These are phyloP conservation scores for Mollisiaceae sp. DNA, from an alignment of 2,329 filamentous ascomycete species.

Conservation along the genomic window DNA sequence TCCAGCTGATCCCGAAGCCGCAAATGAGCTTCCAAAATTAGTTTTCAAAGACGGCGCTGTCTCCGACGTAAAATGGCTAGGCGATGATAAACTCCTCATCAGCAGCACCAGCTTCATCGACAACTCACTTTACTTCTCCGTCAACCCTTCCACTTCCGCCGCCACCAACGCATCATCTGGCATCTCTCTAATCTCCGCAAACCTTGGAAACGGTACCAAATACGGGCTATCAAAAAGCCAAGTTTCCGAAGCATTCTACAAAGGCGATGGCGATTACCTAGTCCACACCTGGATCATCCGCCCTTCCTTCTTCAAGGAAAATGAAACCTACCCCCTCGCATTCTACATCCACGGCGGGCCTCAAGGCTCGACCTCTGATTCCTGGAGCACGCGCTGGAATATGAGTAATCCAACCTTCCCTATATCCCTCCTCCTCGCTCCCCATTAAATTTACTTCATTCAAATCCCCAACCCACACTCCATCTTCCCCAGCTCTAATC, in stretches of 20 bases:
- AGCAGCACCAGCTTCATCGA: conserved; percentile 70
- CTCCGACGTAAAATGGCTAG: conserved; percentile 21
- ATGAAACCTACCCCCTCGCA: conserved; percentile 28
- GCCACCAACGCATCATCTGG: conserved; percentile 30
- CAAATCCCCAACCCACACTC: no score
- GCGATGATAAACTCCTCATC: conserved; percentile 55
- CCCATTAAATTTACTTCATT: no score
- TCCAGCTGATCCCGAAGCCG: conserved; percentile 50
- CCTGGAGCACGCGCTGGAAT: conserved; percentile 85
- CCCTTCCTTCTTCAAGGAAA: conserved; percentile 22
- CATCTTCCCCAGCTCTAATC: no score
- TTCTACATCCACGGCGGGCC: conserved; percentile 74
- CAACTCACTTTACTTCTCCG: conserved; percentile 69
- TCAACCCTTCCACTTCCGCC: conserved; percentile 31
- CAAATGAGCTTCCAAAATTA: conserved; percentile 21
- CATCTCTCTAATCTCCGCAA: conserved; percentile 30
- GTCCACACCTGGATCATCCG: conserved; percentile 35
- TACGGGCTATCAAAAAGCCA: conserved; percentile 31
- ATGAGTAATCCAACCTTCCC: no score
- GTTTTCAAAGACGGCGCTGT: conserved; percentile 26
- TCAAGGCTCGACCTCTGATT: conserved; percentile 75
- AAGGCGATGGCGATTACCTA: conserved; percentile 33
- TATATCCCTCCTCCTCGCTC: no score
- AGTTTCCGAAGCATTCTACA: conserved; percentile 36
- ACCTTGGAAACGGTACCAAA: conserved; percentile 27